These are phyloP conservation scores for Spiromastix sp. DNA, from an alignment of 2,329 filamentous ascomycete genomes.

Conservation along the genomic window DNA sequence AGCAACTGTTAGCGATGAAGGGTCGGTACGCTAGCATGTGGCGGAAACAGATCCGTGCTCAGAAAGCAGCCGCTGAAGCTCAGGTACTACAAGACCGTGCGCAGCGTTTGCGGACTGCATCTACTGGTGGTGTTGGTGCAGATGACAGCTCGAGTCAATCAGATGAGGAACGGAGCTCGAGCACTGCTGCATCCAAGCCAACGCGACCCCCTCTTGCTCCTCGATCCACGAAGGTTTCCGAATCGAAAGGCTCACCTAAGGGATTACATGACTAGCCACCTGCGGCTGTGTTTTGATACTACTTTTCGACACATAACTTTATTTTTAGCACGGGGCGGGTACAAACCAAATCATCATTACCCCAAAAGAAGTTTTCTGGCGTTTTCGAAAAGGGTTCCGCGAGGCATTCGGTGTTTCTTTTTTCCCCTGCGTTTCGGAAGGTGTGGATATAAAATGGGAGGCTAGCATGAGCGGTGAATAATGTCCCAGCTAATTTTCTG, in stretches of 20 bases:
- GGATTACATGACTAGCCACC: no score
- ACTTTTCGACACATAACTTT: no score
- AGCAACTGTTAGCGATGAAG: constrained; percentile 58
- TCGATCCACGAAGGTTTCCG: constrained; percentile 6
- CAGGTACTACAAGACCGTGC: constrained; percentile 35
- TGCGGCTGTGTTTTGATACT: no score
- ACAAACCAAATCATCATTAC: no score
- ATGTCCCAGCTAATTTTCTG: no score
- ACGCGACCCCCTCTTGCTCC: constrained; percentile 8
- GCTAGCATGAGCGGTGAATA: no score
- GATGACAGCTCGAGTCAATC: constrained; percentile 40
- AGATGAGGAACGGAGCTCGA: constrained; percentile 30
- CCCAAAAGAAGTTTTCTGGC: no score
- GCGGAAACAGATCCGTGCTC: constrained; percentile 75
- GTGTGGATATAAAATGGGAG: no score
- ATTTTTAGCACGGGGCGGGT: no score
- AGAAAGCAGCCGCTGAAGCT: constrained; percentile 56
- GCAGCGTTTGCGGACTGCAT: constrained; percentile 32
- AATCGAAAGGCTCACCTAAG: constrained; percentile 1
- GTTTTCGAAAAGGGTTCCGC: constrained; percentile 5
- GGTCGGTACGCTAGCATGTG: constrained; percentile 79
- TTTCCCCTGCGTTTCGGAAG: constrained; percentile 9
- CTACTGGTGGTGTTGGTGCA: constrained; percentile 23
- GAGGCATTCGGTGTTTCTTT: no score
- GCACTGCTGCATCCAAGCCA: constrained; percentile 2